These are phyloP conservation scores for Aeschynomene evenia DNA, from an alignment of 306 rosid genomes.

Conservation along the genomic window DNA sequence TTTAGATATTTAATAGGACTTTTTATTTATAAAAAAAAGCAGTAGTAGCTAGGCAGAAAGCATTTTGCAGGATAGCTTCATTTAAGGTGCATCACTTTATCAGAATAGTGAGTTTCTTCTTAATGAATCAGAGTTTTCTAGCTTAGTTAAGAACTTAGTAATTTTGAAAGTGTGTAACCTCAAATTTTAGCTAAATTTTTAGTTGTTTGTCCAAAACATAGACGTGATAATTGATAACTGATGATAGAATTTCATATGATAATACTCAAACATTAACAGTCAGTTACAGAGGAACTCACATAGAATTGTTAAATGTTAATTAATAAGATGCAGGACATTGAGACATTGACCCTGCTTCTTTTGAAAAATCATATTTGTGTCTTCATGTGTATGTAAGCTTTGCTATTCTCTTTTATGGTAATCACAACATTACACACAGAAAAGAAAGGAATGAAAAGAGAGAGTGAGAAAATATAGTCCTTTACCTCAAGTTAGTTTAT, in stretches of 20 bases:
- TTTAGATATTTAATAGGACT: background rate
- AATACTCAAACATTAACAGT: background rate
- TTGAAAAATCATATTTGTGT: background rate
- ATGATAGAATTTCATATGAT: background rate
- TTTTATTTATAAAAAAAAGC: background rate
- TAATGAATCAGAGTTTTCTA: background rate
- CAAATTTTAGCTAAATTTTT: background rate
- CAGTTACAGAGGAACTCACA: background rate
- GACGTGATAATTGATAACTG: background rate
- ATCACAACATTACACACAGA: background rate
- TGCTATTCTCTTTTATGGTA: background rate
- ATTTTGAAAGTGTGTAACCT: conserved; percentile 16
- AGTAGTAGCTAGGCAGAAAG: background rate
- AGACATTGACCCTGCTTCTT: background rate
- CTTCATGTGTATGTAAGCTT: background rate
- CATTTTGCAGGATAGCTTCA: background rate
- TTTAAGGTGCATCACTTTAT: background rate
- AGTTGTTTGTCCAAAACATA: background rate
- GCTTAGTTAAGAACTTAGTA: background rate
- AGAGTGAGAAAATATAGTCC: background rate
- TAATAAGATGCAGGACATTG: background rate
- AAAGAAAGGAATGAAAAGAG: background rate
- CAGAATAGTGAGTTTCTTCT: background rate
- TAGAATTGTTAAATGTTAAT: background rate
- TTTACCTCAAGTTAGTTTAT: background rate